Conservation (phyloP, 2,329 filamentous ascomycete genomes). For the Arthroderma sp. region DNA sequence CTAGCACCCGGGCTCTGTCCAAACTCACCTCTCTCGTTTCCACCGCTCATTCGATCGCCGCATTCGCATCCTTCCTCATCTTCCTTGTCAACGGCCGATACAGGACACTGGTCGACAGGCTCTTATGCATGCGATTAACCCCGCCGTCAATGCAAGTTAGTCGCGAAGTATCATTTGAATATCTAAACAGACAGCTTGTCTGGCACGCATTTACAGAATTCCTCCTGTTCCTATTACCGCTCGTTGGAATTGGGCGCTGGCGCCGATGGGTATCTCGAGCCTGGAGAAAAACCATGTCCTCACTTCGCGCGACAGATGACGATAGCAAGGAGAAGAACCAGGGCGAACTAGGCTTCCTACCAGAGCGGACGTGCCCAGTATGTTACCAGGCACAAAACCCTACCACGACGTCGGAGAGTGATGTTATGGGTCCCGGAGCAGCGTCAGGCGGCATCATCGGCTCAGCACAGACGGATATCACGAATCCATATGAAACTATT, state of each 20-base stretch:
- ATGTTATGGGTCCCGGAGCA: slow-evolving; percentile 53
- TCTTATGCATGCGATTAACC: slow-evolving; percentile 72
- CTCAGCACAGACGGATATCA: slow-evolving; percentile 82
- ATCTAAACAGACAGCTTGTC: slow-evolving; percentile 90
- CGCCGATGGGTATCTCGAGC: slow-evolving; percentile 72
- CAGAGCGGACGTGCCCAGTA: slow-evolving; percentile 88
- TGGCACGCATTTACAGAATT: slow-evolving; percentile 99
- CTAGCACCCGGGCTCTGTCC: slow-evolving; percentile 47
- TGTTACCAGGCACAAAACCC: slow-evolving; percentile 92
- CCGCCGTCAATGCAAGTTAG: slow-evolving; percentile 75
- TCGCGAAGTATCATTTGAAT: slow-evolving; percentile 92
- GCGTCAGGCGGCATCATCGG: slow-evolving; percentile 68
- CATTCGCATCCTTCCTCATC: slow-evolving; percentile 73
- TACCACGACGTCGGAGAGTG: slow-evolving; percentile 55
- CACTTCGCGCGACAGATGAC: slow-evolving; percentile 42
- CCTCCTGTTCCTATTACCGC: slow-evolving; percentile 85
- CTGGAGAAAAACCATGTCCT: slow-evolving; percentile 68
- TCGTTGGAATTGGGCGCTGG: slow-evolving; percentile 93
- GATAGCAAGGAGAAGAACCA: slow-evolving; percentile 44
- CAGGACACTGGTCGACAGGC: slow-evolving; percentile 74
- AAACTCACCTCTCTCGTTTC: slow-evolving; percentile 56
- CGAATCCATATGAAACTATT: slow-evolving; percentile 86
- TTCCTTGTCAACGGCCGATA: slow-evolving; percentile 88
- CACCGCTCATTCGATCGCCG: slow-evolving; percentile 66
- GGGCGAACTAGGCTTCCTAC: slow-evolving; percentile 73